Evolutionary conservation across 2,329 filamentous ascomycete genomes (phyloP), one percentile per base, ranked within the genome.

Genomic region (Penicillium sclerotiorum): DNA sequence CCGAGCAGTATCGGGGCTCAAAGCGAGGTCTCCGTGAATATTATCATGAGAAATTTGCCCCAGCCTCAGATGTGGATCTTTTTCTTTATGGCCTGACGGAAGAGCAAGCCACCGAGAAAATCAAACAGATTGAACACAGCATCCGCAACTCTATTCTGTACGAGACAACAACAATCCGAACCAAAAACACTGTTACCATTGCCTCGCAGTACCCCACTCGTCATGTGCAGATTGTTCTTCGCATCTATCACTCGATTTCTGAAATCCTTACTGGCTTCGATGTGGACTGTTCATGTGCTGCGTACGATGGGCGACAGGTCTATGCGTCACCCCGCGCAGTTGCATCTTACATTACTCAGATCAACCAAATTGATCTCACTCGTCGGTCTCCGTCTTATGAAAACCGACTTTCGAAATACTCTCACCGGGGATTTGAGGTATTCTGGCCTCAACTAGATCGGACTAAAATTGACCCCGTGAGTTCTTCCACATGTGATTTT

Each of bases 211-310:
- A 94, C 63, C 90, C 90, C 0, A 90, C 85, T 28, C 85, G 90
- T 2, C 90, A 95, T 65, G 80, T 95, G 3, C 89, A 93, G 77
- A 90, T 95, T 60, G 90, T 95, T 18, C 78, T 95, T 23, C 86
- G 90, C 28, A 84, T 94, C 30, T 95, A 95, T 75, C 89, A 90
- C 63, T 91, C 86, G 0, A 74, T 95, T 38, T 87, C 88, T 1
- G 89, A 95, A 67, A 92, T 95, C 28, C 78, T 95, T 20, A 90
- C 90, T 3, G 90, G 90, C 0, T 95, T 95, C 60, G 90, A 95
- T 60, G 90, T 95, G 41, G 90, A 94, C 65, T 91, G 87, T 65
- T 87, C 89, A 1, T 89, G 89, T 53, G 87, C 85, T 20, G 89
- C 89, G 3, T 95, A 88, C 59, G 84, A 94, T 66, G 90, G 90